Evolutionary conservation across 768 basidiomycete genomes (phyloP), one percentile per base, ranked within the genome.

Genomic region (Boletus vinaceobasis): DNA sequence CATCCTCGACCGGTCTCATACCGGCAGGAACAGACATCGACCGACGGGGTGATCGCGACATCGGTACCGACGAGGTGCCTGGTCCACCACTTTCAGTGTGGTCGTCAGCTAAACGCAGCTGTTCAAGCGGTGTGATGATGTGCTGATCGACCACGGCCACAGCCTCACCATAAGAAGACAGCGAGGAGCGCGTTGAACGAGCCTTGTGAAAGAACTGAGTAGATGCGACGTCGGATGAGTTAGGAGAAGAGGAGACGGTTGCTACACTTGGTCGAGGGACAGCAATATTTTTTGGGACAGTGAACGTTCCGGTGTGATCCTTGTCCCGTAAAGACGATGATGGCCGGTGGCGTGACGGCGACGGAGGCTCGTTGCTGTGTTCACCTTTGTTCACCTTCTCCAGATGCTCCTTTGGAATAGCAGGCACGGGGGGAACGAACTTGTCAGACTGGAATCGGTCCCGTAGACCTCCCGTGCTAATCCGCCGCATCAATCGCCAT

Each of bases 401-500:
- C 19, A 68, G 48, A 14, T 74, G 60, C 21, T 78, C 74, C 56
- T 77, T 76, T 2, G 85, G 85, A 3, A 87, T 72, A 8, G 79
- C 75, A 37, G 86, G 86, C 0, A 87, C 82, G 17, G 86, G 86
- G 0, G 84, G 85, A 11, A 77, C 75, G 1, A 57, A 53, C 11
- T 63, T 59, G 27, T 60, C 59, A 13, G 53, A 50, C 29, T 52
- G 54, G 37, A 57, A 64, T 60, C 77, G 82, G 17, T 88, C 87
- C 52, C 83, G 77, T 40, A 88, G 67, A 9, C 77, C 83, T 8
- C 84, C 82, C 0, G 81, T 78, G 56, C 85, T 87, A 56, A 90
- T 81, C 38, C 84, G 77, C 67, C 86, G 88, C 76, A 89, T 77
- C 48, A 90, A 64, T 67, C 77, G 85, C 85, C 85, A 88, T 2